Conservation (phyloP, 352 stramenopile genomes). For the Elongisporangium senticosum region DNA sequence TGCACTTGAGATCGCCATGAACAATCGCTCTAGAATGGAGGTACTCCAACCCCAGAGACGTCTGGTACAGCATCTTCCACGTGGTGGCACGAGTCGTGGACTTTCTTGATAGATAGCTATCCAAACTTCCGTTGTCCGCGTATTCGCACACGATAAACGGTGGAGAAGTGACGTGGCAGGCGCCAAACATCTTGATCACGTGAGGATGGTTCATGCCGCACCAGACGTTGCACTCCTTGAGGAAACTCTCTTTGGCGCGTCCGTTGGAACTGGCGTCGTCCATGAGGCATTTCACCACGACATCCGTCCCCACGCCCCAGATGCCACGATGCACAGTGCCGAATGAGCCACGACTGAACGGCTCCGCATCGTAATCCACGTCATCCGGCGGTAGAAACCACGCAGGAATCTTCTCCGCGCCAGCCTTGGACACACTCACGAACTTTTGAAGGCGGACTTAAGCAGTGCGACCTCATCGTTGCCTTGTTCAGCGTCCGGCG, state of each 20-base stretch:
- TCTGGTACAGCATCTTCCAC: constrained; percentile 6
- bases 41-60: constrained; percentile 17
- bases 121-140: constrained; percentile 9
- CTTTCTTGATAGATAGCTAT: constrained; percentile 13
- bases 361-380: constrained; percentile 5
- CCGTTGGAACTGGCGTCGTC: constrained; percentile 2
- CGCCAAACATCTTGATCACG: constrained; percentile 21
- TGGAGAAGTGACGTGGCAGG: constrained; percentile 14
- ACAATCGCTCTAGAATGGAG: constrained; percentile 17
- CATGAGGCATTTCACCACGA: constrained; percentile 22
- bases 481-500: not conserved
- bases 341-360: constrained; percentile 8
- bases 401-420: constrained; percentile 7
- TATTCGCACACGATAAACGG: constrained; percentile 13
- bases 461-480: constrained; percentile 1
- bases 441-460: constrained; percentile 3
- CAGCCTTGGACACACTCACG: constrained; percentile 6
- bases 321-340: constrained; percentile 9
- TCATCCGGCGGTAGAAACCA: constrained; percentile 10
- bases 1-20: constrained; percentile 17
- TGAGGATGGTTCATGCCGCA: constrained; percentile 15
- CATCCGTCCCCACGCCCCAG: constrained; percentile 7
- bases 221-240: constrained; percentile 20
- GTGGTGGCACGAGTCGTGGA: constrained; percentile 1
- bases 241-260: constrained; percentile 1